These are phyloP conservation scores for Pichia sp. DNA, from an alignment of 1,139 yeast genomes.

Conservation along the genomic window DNA sequence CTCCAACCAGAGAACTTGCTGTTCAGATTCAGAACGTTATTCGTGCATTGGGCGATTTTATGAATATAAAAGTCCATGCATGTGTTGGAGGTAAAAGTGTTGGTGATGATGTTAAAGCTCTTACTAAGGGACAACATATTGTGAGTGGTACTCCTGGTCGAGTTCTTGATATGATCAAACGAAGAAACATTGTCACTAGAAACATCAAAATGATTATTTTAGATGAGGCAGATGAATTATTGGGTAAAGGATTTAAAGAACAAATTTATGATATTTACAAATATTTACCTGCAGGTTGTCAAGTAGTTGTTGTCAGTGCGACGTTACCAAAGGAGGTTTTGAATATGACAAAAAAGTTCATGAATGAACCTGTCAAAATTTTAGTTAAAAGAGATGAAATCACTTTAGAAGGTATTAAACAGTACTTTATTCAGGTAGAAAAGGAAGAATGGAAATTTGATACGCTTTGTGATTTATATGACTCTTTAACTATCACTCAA, in stretches of 20 bases:
- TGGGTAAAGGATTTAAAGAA: conserved; percentile 86
- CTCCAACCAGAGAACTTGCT: conserved; percentile 96
- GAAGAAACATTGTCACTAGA: conserved; percentile 61
- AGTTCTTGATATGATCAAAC: conserved; percentile 77
- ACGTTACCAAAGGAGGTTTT: conserved; percentile 82
- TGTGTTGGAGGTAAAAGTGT: conserved; percentile 90
- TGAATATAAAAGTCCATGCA: conserved; percentile 80
- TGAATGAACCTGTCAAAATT: conserved; percentile 85
- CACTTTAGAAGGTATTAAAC: conserved; percentile 83
- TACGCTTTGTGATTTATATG: conserved; percentile 86
- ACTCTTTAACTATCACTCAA: conserved; percentile 89
- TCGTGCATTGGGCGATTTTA: conserved; percentile 74
- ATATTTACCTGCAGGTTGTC: conserved; percentile 69
- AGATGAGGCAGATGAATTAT: conserved; percentile 92
- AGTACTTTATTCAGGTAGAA: conserved; percentile 78
- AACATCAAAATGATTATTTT: conserved; percentile 73
- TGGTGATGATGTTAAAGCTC: conserved; percentile 67
- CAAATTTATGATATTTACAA: conserved; percentile 87
- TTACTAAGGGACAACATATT: conserved; percentile 78
- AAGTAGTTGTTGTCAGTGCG: conserved; percentile 92
- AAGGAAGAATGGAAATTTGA: conserved; percentile 96
- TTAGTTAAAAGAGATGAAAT: conserved; percentile 86
- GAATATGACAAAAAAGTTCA: conserved; percentile 79
- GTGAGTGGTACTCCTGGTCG: conserved; percentile 98
- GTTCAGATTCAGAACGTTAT: conserved; percentile 83